Evolutionary conservation across 768 basidiomycete species (phyloP).

Genomic region (button mushroom (Agaricus bisporus)): DNA sequence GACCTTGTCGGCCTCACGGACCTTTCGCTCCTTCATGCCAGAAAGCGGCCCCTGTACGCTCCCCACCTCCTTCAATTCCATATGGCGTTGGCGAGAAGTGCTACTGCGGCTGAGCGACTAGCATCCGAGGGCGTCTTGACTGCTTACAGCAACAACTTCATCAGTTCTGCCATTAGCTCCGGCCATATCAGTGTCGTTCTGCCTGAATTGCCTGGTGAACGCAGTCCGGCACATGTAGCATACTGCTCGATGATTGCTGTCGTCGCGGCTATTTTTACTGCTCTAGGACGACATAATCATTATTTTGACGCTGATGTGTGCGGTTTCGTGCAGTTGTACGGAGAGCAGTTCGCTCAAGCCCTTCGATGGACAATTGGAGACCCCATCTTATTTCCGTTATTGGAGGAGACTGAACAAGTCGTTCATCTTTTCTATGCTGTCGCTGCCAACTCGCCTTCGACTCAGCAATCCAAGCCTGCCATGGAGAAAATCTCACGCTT

Average conservation of each 20-base stretch:
- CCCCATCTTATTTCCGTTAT: slow-evolving; percentile 62
- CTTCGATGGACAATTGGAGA: slow-evolving; percentile 82
- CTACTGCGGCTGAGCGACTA: slow-evolving; percentile 76
- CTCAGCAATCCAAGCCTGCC: slow-evolving; percentile 40
- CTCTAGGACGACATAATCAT: slow-evolving; percentile 59
- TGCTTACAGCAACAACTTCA: slow-evolving; percentile 78
- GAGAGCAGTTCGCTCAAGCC: slow-evolving; percentile 70
- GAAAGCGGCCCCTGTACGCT: slow-evolving; percentile 65
- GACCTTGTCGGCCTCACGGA: slow-evolving; percentile 71
- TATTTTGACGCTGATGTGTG: slow-evolving; percentile 83
- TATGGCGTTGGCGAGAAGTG: slow-evolving; percentile 72
- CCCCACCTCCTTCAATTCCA: slow-evolving; percentile 83
- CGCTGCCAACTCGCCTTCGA: slow-evolving; percentile 46
- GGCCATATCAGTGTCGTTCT: slow-evolving; percentile 65
- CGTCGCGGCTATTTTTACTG: slow-evolving; percentile 62
- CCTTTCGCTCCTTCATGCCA: slow-evolving; percentile 50
- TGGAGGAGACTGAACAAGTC: slow-evolving; percentile 82
- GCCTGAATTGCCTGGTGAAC: slow-evolving; percentile 66
- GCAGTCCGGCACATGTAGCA: slow-evolving; percentile 71
- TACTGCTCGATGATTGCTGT: slow-evolving; percentile 86
- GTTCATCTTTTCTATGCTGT: slow-evolving; percentile 75
- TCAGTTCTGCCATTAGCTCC: slow-evolving; percentile 69
- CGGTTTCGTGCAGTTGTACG: slow-evolving; percentile 80
- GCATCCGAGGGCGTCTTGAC: slow-evolving; percentile 77
- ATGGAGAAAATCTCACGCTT: slow-evolving; percentile 60